Evolutionary conservation across 2,329 filamentous ascomycete species (phyloP).

Genomic region (Nigrograna mackinnonii): DNA sequence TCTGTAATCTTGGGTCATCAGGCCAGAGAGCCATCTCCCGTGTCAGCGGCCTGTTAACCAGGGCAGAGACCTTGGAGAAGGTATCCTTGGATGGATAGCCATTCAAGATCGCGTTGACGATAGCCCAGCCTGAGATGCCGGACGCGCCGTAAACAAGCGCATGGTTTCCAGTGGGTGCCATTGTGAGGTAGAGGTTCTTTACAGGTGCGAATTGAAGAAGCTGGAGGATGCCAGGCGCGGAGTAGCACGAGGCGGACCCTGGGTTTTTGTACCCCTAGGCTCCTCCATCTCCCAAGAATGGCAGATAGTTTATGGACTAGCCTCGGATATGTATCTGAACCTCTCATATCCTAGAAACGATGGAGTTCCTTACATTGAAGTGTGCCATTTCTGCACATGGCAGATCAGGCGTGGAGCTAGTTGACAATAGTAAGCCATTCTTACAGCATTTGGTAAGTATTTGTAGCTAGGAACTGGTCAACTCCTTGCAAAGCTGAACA

Average conservation of each 20-base stretch:
- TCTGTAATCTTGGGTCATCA: conserved; percentile 34
- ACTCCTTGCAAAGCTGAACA: too few species aligned
- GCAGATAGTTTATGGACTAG: too few species aligned
- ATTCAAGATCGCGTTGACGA: conserved; percentile 52
- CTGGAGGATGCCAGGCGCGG: conserved; percentile 1
- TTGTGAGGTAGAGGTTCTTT: not conserved
- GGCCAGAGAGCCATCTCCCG: conserved; percentile 42
- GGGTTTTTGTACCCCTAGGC: conserved; percentile 9
- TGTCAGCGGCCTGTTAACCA: conserved; percentile 50
- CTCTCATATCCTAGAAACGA: too few species aligned
- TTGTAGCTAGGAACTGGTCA: too few species aligned
- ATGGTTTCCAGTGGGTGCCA: conserved; percentile 26
- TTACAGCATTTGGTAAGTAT: too few species aligned
- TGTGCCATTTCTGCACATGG: conserved; percentile 2
- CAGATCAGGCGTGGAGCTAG: too few species aligned
- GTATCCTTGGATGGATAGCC: conserved; percentile 49
- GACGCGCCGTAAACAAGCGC: conserved; percentile 47
- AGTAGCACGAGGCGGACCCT: conserved; percentile 7
- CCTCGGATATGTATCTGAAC: too few species aligned
- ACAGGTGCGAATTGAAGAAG: not conserved
- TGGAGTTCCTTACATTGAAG: too few species aligned
- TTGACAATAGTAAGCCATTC: too few species aligned
- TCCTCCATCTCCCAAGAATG: conserved; percentile 6
- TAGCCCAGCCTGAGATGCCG: conserved; percentile 55
- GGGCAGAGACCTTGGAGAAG: conserved; percentile 51